Evolutionary conservation across 805 yeast genomes (phyloP), one percentile per base, ranked within the genome.

Genomic region (Starmerella lactis-condensi): DNA sequence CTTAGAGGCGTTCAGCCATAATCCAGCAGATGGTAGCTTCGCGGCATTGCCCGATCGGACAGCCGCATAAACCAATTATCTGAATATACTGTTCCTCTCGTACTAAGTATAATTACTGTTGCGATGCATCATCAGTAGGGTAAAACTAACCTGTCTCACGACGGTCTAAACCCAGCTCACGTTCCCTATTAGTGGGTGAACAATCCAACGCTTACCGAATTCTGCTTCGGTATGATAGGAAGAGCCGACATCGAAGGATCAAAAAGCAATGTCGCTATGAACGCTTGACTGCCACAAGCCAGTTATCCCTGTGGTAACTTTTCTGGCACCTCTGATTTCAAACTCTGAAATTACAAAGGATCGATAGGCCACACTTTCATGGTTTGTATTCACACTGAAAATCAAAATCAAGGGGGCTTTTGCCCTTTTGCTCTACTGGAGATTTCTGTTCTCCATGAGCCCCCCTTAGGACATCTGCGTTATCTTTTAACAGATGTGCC

Each of bases 181-280:
- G 59, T 54, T 57, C 61, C 60, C 60, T 52, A 53, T 56, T 55
- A 54, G 58, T 56, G 61, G 60, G 59, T 54, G 60, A 53, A 57
- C 61, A 57, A 56, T 57, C 59, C 60, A 56, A 56, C 61, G 57
- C 56, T 52, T 52, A 49, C 56, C 58, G 56, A 54, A 56, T 53
- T 56, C 61, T 58, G 63, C 62, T 57, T 57, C 61, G 60, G 61
- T 54, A 58, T 56, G 62, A 58, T 56, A 58, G 61, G 60, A 56
- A 57, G 62, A 57, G 61, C 61, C 60, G 61, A 57, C 60, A 57
- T 57, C 61, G 61, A 56, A 56, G 58, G 57, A 53, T 53, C 61
- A 55, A 58, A 53, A 55, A 54, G 60, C 61, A 56, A 54, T 58
- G 59, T 53, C 58, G 60, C 59, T 53, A 55, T 56, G 60, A 56